Conservation (phyloP, 2,329 filamentous ascomycete species). For the Fulvia fulva region DNA sequence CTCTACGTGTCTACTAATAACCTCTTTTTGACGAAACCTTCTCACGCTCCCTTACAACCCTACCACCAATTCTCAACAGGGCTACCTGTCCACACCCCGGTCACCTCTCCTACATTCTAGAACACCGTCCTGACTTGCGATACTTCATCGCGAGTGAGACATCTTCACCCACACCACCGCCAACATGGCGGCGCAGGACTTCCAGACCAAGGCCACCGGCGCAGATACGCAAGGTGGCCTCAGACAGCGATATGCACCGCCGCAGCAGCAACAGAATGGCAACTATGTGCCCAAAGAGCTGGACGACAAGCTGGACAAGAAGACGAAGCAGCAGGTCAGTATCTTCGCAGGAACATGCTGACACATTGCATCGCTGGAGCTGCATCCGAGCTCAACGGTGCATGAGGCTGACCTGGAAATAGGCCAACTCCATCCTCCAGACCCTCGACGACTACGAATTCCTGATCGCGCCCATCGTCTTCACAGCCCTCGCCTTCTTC, state of each 20-base stretch:
- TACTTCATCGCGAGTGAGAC: slow-evolving; percentile 3
- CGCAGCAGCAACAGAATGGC: slow-evolving; percentile 28
- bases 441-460: slow-evolving; percentile 61
- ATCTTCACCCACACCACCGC: slow-evolving; percentile 5
- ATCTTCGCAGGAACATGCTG: background rate
- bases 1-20: background rate
- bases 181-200: slow-evolving; percentile 28
- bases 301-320: slow-evolving; percentile 36
- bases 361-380: background rate
- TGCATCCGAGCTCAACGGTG: background rate
- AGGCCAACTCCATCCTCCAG: slow-evolving; percentile 55
- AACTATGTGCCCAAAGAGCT: slow-evolving; percentile 30
- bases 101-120: background rate
- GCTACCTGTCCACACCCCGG: background rate
- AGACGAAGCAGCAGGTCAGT: slow-evolving; percentile 47
- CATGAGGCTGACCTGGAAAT: slow-evolving; percentile 7
- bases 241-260: slow-evolving; percentile 41
- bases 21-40: background rate
- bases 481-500: slow-evolving; percentile 61
- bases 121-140: background rate
- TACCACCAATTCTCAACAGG: background rate
- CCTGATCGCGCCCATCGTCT: slow-evolving; percentile 59
- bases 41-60: background rate
- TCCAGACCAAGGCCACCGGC: slow-evolving; percentile 34
- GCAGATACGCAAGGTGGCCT: slow-evolving; percentile 43